Base-by-base conservation (phyloP, 2,329 filamentous ascomycete genomes). In the Ophiostoma pallidulum region DNA sequence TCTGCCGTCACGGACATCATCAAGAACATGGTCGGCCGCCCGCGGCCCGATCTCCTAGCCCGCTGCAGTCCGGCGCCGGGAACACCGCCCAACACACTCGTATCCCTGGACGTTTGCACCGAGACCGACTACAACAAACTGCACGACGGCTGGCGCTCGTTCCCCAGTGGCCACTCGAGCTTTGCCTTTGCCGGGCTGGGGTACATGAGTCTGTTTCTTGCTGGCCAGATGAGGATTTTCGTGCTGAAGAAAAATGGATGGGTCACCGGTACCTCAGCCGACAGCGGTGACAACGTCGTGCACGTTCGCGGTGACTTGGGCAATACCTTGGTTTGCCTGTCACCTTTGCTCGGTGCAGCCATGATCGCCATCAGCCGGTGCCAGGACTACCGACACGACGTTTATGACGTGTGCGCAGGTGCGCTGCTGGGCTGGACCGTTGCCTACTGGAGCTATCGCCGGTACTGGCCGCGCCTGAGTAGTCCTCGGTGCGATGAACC, bases 1-100 rank as follows among this genome's bases (percentile, higher is more conserved):
- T 77, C 80, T 6, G 84, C 96, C 63, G 71, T 97, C 37, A 97
- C 92, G 38, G 90, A 97, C 62, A 69, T 91, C 24, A 74, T 97
- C 60, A 98, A 98, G 66, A 95, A 94, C 61, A 77, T 84, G 9
- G 85, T 91, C 22, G 87, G 87, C 8, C 71, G 87, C 10, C 87
- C 56, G 1, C 66, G 74, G 6, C 74, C 74, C 0, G 74, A 77
- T 50, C 62, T 77, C 3, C 60, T 77, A 20, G 80, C 84, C n/a
- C 81, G 92, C 32, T 98, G 92, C 66, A 82, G 85, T 54, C 90
- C 92, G 1, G 67, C 58, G 0, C 28, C 60, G 0, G 69, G 64
- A 29, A 77, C 76, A 3, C 67, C 72, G 35, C 60, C 60, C 6
- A 59, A 75, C 54, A 62, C 65, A 4, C 70, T 84, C 2, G 80